A percentile compares a stretch with the other conserved stretches of the same genome.
Conservation (phyloP, 352 stramenopile genomes). For the Pythium volutum region DNA sequence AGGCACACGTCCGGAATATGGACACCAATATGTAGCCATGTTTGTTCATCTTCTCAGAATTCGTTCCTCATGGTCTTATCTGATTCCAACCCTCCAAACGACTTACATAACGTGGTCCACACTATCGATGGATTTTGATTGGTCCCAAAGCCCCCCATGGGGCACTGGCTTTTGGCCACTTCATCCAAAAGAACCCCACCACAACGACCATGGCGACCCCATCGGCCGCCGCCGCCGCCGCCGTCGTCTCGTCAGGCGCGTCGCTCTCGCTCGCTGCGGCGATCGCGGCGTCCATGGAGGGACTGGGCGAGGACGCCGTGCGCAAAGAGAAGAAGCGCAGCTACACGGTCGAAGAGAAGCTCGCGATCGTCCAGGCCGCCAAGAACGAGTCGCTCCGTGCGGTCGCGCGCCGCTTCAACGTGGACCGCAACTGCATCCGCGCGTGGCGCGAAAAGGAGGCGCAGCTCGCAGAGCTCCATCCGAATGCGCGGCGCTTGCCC, state of each 20-base stretch:
- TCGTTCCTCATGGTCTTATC: constrained; percentile 8
- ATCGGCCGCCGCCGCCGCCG: not conserved
- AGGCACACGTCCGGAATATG: no score
- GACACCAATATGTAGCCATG: not conserved
- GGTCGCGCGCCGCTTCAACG: constrained; percentile 58
- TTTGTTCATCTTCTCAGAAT: not conserved
- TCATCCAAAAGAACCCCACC: not conserved
- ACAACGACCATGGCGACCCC: not conserved
- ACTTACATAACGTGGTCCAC: constrained; percentile 15
- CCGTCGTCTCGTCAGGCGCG: not conserved
- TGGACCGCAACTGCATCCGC: constrained; percentile 73
- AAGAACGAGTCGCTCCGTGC: constrained; percentile 53
- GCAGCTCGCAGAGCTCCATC: constrained; percentile 50
- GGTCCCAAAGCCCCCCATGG: constrained; percentile 19
- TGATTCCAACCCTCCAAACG: constrained; percentile 1
- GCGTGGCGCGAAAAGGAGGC: constrained; percentile 62
- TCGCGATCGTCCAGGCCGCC: constrained; percentile 53
- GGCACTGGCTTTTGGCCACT: constrained; percentile 18
- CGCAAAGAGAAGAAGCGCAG: constrained; percentile 61
- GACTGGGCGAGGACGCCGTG: not conserved
- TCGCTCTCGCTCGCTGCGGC: constrained; percentile 2
- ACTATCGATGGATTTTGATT: constrained; percentile 2
- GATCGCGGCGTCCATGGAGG: constrained; percentile 4
- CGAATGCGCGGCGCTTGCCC: constrained; percentile 53
- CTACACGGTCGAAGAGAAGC: constrained; percentile 74